Evolutionary conservation across 352 stramenopile species (phyloP), one percentile per base, ranked within the genome.

Genomic region (Globisporangium emineosum): DNA sequence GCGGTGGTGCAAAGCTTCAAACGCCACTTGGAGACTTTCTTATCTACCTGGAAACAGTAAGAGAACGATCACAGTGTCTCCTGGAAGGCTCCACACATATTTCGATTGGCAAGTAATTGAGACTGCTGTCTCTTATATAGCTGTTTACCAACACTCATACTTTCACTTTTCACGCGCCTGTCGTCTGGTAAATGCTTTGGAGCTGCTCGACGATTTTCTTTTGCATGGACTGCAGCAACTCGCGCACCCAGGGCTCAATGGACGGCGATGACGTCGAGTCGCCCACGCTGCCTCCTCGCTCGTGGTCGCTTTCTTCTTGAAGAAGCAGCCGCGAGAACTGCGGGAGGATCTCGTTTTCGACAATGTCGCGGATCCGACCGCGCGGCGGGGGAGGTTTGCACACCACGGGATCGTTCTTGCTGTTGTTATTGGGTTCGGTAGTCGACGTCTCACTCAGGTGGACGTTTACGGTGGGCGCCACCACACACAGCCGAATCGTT

Each of bases 391-490:
- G 17, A 10, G 75, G 57, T 30, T 64, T 67, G 45, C 75, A 87
- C 40, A 69, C 62, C 2, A 75, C 40, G 8, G 64, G 56, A 15
- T 40, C 43, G 12, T 33, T 45, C 15, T 63, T 66, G 27, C 0
- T 69, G 51, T 0, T 45, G 15, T 32, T 69, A 50, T 60, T 64
- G 13, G 74, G 61, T 21, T 6, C 15, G 7, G 8, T 15, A 2
- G 15, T 25, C 6, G 68, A 27, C 7, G 66, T 73, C 32, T 78
- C 72, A 19, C 72, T 81, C 37, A 94, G 60, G 56, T 93, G 83
- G 15, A 93, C 84, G 50, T 93, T 93, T 7, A 93, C 84, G 0
- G 84, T 94, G 3, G 84, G 86, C n/a, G 86, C 84, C 15, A 94
- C 83, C 1, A 93, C 78, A 33, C 84, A 94, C 3, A 94, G 68